Evolutionary conservation across 176 grass and related monocot species (phyloP), one percentile per base, ranked within the genome.

Genomic region (Ensete ventricosum): DNA sequence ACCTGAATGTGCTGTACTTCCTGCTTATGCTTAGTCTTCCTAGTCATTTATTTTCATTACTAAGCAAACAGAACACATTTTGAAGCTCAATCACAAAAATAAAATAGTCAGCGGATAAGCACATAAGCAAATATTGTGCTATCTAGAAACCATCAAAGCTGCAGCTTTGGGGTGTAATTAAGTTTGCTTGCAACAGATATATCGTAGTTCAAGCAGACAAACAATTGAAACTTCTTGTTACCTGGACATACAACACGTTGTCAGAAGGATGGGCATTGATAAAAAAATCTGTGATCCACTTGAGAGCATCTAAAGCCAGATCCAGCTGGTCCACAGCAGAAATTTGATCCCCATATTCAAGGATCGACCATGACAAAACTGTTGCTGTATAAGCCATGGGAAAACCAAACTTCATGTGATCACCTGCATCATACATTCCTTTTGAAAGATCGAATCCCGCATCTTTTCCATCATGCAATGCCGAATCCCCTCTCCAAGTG

Each of bases 281-380:
- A 14, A 96, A 85, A 79, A 84, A 96, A 86, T 96, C 93, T 0
- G 89, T 81, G 79, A 88, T 88, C 93, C 93, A 96, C 67, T 89
- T 85, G 27, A 96, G 85, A 13, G 85, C 71, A 84, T 92, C 89
- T 0, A 92, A 73, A 23, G 93, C 85, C 1, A 85, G 83, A 54
- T 88, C 89, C 64, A 96, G 70, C 68, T 92, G 89, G 76, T 96
- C 92, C 0, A 78, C 81, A 0, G 93, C 87, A 3, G 73, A 79
- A 87, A 96, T 96, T 79, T 96, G 93, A 78, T 96, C 93, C 53
- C 93, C 93, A 5, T 92, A 96, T 74, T 96, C 93, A 25, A 96
- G 86, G 66, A 96, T 81, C 9, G 93, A 90, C 93, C 93, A 96
- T 0, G 85, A 67, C 34, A 96, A 83, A 68, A 96, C 85, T 14